A percentile compares a stretch with the other conserved stretches of the same genome.
Evolutionary conservation across 257 asterid genomes (phyloP).

Genomic region (Solanum bulbocastanum): DNA sequence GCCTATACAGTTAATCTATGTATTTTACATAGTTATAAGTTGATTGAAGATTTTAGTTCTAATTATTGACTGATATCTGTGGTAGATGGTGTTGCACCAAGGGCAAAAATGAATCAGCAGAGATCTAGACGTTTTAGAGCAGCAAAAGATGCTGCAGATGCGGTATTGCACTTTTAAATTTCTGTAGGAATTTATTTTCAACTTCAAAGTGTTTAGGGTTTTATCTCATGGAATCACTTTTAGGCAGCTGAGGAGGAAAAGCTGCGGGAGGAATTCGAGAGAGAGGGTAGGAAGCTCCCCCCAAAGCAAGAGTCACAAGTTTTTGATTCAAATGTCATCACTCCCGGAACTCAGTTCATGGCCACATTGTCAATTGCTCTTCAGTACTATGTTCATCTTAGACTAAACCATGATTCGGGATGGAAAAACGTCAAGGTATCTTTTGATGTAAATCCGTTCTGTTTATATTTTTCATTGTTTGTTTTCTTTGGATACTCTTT

Average conservation of each 20-base stretch:
- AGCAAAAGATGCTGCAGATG: conserved; percentile 26
- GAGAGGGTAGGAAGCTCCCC: conserved; percentile 30
- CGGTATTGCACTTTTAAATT: conserved; percentile 9
- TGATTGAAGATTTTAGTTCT: not conserved
- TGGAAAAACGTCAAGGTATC: conserved; percentile 52
- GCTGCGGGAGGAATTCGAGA: conserved; percentile 26
- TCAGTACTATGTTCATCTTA: conserved; percentile 16
- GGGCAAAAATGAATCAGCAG: conserved; percentile 65
- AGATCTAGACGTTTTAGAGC: conserved; percentile 41
- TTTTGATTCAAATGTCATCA: conserved; percentile 43
- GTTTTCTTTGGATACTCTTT: not conserved
- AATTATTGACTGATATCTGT: not conserved
- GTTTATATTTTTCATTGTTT: not conserved
- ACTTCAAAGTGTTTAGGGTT: not conserved
- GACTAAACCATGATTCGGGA: conserved; percentile 20
- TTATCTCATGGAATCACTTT: not conserved
- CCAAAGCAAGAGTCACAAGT: conserved; percentile 34
- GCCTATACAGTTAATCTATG: not conserved
- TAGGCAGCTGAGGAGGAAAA: conserved; percentile 37
- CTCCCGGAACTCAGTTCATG: conserved; percentile 66
- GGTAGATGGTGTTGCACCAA: conserved; percentile 69
- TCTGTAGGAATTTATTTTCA: not conserved
- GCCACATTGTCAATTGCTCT: conserved; percentile 23
- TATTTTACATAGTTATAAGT: not conserved
- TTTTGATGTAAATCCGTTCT: not conserved